Evolutionary conservation across 2,329 filamentous ascomycete genomes (phyloP).

Genomic region (Colletotrichum liaoningense): DNA sequence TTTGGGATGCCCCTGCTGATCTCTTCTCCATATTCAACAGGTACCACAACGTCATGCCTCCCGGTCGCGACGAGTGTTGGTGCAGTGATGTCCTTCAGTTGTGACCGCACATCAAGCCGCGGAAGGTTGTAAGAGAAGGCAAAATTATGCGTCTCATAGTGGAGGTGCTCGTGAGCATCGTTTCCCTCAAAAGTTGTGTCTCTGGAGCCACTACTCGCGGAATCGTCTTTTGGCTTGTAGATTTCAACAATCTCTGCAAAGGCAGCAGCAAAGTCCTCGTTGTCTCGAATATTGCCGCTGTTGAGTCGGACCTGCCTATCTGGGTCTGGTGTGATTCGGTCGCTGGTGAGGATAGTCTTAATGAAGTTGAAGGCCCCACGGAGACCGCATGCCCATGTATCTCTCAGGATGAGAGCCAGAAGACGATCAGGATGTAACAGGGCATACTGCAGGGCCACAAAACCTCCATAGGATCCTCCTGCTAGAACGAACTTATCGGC

Average conservation of each 20-base stretch:
- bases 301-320: conserved; percentile 38
- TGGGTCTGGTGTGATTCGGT: conserved; percentile 34
- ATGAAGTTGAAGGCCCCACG: conserved; percentile 31
- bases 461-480: conserved; percentile 41
- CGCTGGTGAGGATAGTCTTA: conserved; percentile 30
- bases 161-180: conserved; percentile 21
- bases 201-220: neutral
- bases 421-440: conserved; percentile 37
- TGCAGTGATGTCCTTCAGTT: conserved; percentile 33
- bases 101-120: conserved; percentile 38
- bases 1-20: conserved; percentile 34
- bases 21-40: conserved; percentile 38
- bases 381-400: conserved; percentile 38
- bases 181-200: neutral
- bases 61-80: conserved; percentile 39
- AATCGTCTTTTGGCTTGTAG: conserved; percentile 27
- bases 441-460: conserved; percentile 39
- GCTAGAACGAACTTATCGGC: conserved; percentile 39
- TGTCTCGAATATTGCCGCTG: conserved; percentile 35
- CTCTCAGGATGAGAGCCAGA: conserved; percentile 38
- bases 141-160: conserved; percentile 40
- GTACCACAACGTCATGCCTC: conserved; percentile 38
- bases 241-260: conserved; percentile 38
- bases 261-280: conserved; percentile 35
- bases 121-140: conserved; percentile 39